Base-by-base conservation (phyloP, 2,329 filamentous ascomycete species). In the Fusarium pseudoanthophilum region DNA sequence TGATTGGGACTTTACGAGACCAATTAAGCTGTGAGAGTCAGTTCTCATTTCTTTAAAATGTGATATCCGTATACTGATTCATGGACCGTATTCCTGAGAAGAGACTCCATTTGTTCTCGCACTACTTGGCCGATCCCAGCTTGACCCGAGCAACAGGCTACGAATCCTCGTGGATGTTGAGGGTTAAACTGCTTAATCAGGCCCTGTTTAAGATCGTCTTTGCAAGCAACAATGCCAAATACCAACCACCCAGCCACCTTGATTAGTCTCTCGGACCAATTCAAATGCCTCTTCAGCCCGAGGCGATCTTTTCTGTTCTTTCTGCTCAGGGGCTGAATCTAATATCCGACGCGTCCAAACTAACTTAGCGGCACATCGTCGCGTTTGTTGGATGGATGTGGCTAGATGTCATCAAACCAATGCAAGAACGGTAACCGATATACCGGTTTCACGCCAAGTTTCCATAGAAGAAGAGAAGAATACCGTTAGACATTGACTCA, bases 221-320 rank as follows among this genome's bases (percentile, higher is more conserved):
- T 34, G 36, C 52, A 69, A 72, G 52, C 67, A 63, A 37, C 39
- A 55, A 32, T 30, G 48, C 7, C 48, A 24, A 9, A 48, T 18
- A 49, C 67, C 71, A 64, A 51, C 67, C 67, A 72, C 62, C 67
- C 71, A 64, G 46, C 67, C 67, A 72, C 62, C 57, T 45, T 52
- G 57, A 60, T 46, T 73, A 56, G 57, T 36, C 60, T 65, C 58
- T 55, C 57, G 49, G 36, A 24, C 39, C 55, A 71, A 60, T 52
- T 64, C 55, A 58, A 60, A 52, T 63, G 67, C 48, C 67, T 69
- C 64, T 52, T 73, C 53, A 34, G 49, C 49, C 42, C 48, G 46
- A 71, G 70, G 14, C 60, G 45, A 69, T 60, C 60, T 55, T 71
- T 69, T 59, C 55, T 71, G 48, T 67, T 46, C 62, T 51, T 60